phyloP scores from a whole-genome alignment of 2,329 filamentous ascomycete species.

The Colletotrichum simmondsii region DNA sequence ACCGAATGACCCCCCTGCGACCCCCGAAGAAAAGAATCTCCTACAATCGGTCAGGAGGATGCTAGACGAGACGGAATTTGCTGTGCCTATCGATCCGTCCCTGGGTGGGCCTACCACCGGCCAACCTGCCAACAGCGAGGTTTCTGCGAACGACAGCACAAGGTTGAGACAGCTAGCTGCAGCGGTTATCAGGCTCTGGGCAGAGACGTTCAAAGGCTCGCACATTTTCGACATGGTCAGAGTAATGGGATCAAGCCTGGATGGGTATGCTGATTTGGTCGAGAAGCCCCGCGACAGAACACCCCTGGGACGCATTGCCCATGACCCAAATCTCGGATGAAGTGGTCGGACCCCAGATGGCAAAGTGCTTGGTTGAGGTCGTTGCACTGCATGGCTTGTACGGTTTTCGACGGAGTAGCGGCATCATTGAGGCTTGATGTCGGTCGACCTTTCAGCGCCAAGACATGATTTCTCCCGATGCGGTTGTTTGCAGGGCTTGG shows the following conservation, averaged over 20 bases:
- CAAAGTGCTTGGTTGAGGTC: neutral
- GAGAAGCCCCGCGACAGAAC: slow-evolving; percentile 65
- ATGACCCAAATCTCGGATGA: slow-evolving; percentile 31
- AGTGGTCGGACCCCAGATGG: neutral
- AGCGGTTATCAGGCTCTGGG: slow-evolving; percentile 70
- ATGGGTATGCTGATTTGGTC: slow-evolving; percentile 66
- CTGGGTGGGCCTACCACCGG: slow-evolving; percentile 53
- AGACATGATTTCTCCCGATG: slow-evolving; percentile 2
- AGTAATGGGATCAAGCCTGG: slow-evolving; percentile 66
- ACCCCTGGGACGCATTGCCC: slow-evolving; percentile 49
- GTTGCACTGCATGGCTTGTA: neutral
- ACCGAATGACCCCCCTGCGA: slow-evolving; percentile 59
- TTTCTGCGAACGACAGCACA: slow-evolving; percentile 57
- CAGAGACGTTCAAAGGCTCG: slow-evolving; percentile 70
- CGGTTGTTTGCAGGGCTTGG: slow-evolving; percentile 9
- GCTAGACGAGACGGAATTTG: slow-evolving; percentile 72
- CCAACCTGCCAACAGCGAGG: slow-evolving; percentile 52
- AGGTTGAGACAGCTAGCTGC: slow-evolving; percentile 66
- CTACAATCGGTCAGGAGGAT: slow-evolving; percentile 67
- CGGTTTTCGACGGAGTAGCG: neutral
- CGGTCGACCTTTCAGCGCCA: slow-evolving; percentile 8
- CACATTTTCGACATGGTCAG: slow-evolving; percentile 71
- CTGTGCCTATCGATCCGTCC: slow-evolving; percentile 68
- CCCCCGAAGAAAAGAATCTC: slow-evolving; percentile 64
- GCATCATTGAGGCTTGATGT: neutral